Evolutionary conservation across 2,329 filamentous ascomycete species (phyloP), one percentile per base, ranked within the genome.

Genomic region (Aspergillus melleus): DNA sequence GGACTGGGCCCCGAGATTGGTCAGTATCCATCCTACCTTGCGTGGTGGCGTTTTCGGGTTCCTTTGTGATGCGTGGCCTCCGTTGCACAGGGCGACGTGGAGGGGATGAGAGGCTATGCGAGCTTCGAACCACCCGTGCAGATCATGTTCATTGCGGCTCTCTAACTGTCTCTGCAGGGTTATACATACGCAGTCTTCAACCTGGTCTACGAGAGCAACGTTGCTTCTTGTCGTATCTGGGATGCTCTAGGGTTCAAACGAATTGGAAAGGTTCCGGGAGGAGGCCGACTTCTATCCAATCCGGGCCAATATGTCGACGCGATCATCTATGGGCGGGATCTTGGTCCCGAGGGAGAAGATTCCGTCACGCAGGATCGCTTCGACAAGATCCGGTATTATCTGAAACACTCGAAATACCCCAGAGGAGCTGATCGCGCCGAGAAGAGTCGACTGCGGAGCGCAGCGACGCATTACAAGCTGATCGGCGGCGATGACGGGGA

Each of bases 301-400:
- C 88, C 88, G 9, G 86, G 84, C 63, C 84, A 88, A 64, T 82
- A 88, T 61, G 85, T 91, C 61, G 89, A 91, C 76, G 89, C 88
- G 71, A 90, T 91, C 74, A 90, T 91, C 63, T 91, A 90, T 77
- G 92, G 92, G 6, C 79, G 86, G 24, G 85, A 87, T 58, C 72
- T 83, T 24, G 82, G 79, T 63, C 77, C 81, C 42, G 89, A 91
- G 69, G 85, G 84, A 69, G 91, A 95, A 73, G 91, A 95, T 75
- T 88, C 91, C 74, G 89, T 94, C 70, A 93, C 90, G 76, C 93
- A 97, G 81, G 93, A 97, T 80, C 91, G 95, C 68, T 98, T 98
- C 82, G 94, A 97, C 82, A 97, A 97, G 83, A 98, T 98, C 75
- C 90, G 93, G 72, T 98, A 91, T 82, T 98, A 98, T 78, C 87